These are phyloP conservation scores for Leccinum imitatum DNA, from an alignment of 768 basidiomycete species.

Conservation along the genomic window DNA sequence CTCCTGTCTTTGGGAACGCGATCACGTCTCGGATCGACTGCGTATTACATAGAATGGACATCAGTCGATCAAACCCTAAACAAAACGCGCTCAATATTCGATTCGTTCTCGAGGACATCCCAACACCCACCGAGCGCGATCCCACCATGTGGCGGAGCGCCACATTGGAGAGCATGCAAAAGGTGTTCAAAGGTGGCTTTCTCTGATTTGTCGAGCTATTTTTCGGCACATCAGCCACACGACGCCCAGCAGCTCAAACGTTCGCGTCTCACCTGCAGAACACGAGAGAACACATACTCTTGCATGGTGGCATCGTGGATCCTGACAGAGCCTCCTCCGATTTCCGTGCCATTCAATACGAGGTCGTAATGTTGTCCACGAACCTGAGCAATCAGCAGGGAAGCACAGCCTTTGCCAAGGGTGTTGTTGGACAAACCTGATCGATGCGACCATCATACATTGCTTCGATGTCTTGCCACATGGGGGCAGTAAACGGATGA, in stretches of 20 bases:
- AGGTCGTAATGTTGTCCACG: constrained; percentile 97
- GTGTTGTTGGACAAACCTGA: constrained; percentile 37
- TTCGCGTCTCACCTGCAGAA: constrained; percentile 66
- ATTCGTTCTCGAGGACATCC: constrained; percentile 6
- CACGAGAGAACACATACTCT: constrained; percentile 70
- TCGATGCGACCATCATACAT: constrained; percentile 71
- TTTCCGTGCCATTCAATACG: constrained; percentile 90
- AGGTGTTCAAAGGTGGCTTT: constrained; percentile 79
- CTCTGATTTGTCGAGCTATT: constrained; percentile 71
- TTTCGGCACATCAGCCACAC: constrained; percentile 12
- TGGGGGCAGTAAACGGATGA: constrained; percentile 96
- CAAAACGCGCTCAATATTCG: constrained; percentile 3
- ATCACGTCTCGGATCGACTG: constrained; percentile 93
- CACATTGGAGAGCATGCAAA: constrained; percentile 81
- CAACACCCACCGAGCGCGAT: constrained; percentile 76
- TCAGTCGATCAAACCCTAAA: constrained; percentile 88
- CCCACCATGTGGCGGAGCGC: constrained; percentile 95
- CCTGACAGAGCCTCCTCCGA: constrained; percentile 92
- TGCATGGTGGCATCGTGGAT: constrained; percentile 89
- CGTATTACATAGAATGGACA: constrained; percentile 86
- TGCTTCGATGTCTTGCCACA: constrained; percentile 82
- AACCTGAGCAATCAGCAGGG: constrained; percentile 47
- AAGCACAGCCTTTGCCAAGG: neutral
- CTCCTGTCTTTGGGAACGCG: constrained; percentile 90
- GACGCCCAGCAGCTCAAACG: constrained; percentile 7